Conservation (phyloP, 2,329 filamentous ascomycete genomes). For the Stemphylium lycopersici region DNA sequence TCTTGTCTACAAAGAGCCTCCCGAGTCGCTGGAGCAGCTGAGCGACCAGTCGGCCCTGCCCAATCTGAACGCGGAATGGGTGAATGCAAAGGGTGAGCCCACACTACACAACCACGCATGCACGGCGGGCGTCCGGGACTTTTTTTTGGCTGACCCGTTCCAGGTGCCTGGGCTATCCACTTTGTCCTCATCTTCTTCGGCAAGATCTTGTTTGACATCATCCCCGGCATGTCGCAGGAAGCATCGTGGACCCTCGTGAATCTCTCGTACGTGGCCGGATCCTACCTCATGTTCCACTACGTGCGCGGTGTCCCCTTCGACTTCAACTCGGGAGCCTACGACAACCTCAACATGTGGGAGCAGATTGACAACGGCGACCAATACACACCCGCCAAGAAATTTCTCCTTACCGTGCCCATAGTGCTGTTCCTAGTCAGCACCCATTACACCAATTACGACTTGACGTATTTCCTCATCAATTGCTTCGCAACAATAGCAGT, state of each 20-base stretch:
- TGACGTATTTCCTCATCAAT: slow-evolving; percentile 97
- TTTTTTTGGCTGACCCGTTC: slow-evolving; percentile 17
- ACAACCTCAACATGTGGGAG: slow-evolving; percentile 99
- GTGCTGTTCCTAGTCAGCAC: slow-evolving; percentile 94
- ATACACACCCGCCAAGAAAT: slow-evolving; percentile 98
- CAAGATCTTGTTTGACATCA: slow-evolving; percentile 97
- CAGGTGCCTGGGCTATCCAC: slow-evolving; percentile 98
- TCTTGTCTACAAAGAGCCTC: slow-evolving; percentile 96
- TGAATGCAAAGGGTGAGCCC: slow-evolving; percentile 88
- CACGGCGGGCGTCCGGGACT: not conserved
- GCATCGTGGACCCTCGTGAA: slow-evolving; percentile 99
- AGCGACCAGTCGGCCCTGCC: slow-evolving; percentile 94
- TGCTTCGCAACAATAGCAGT: slow-evolving; percentile 90
- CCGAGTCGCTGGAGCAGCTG: slow-evolving; percentile 95
- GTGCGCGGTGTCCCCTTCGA: slow-evolving; percentile 98
- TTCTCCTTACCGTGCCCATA: slow-evolving; percentile 92
- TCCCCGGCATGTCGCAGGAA: slow-evolving; percentile 95
- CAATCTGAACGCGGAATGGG: slow-evolving; percentile 98
- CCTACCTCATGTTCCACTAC: slow-evolving; percentile 99
- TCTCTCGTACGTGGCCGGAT: slow-evolving; percentile 98
- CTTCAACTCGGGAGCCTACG: slow-evolving; percentile 97
- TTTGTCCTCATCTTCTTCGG: slow-evolving; percentile 87
- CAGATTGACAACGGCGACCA: slow-evolving; percentile 99
- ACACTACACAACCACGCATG: not conserved
- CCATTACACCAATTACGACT: slow-evolving; percentile 97